Base-by-base conservation (phyloP, 129 eudicot species). In the Calendula officinalis region DNA sequence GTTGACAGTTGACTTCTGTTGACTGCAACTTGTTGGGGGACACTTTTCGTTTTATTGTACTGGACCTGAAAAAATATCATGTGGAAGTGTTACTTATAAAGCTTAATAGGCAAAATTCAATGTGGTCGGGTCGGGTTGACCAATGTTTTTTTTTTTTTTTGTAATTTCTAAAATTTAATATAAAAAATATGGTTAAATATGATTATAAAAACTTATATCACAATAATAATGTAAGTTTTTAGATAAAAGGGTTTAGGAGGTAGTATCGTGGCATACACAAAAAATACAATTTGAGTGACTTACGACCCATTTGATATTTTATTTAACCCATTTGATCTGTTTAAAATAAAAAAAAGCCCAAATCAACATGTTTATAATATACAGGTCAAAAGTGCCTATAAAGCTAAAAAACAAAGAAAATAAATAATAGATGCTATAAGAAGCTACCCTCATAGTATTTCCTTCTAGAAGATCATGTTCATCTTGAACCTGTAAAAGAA, bases 401-500 rank as follows among this genome's bases (percentile, higher is more conserved):
- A 46, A 64, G 44, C 56, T 17, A 55, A 22, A 62, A 47, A 30
- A 41, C 39, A 55, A 35, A 33, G 50, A 57, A 22, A 22, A 22
- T 22, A 51, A 60, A 59, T 36, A 52, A 45, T 15, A 45, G 15
- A 56, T 44, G 57, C n/a, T 57, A 49, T 69, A 78, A 30, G 6
- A 46, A 22, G 37, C 66, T 55, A 80, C 89, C 86, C 30, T 48
- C 41, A 74, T 43, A 5, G 57, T 34, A 41, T 60, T 71, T 65
- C 72, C 81, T 68, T 52, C 70, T 8, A 22, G 83, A 3, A 35
- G 52, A 60, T 22, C 75, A 67, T 64, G 66, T 48, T 74, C 80
- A 54, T 68, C 83, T 44, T 70, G 81, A 56, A 79, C 73, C 74
- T 71, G 52, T 15, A 77, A 75, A 11, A 81, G 82, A 76, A 82